Conservation (phyloP, 2,329 filamentous ascomycete species). For the Alternaria metachromatica region DNA sequence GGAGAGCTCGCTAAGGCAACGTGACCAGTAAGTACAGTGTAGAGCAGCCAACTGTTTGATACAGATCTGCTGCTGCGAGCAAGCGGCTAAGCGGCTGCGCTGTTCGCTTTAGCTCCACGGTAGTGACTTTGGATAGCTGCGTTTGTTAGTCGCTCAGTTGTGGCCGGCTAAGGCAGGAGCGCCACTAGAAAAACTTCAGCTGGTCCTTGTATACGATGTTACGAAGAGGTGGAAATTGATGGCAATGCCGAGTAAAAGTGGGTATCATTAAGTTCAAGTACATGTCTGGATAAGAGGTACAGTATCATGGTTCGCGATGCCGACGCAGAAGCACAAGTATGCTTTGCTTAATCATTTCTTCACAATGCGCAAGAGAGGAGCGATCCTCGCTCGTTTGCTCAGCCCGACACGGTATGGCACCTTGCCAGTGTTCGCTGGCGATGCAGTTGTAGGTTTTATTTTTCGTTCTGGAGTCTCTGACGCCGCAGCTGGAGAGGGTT, state of each 20-base stretch:
- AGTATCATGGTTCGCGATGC: background rate
- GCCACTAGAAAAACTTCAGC: background rate
- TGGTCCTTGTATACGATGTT: background rate
- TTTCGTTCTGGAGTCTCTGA: constrained; percentile 26
- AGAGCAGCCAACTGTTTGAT: background rate
- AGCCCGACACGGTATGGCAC: constrained; percentile 56
- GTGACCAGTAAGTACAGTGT: background rate
- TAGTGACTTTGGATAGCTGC: background rate
- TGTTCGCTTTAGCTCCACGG: background rate
- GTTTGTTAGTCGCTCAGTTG: background rate
- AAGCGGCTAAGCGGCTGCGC: background rate
- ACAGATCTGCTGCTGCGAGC: background rate
- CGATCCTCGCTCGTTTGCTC: constrained; percentile 57
- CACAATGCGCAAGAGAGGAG: constrained; percentile 56
- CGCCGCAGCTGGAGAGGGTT: background rate
- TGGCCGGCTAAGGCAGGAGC: background rate
- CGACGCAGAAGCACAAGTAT: background rate
- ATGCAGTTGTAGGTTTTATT: constrained; percentile 24
- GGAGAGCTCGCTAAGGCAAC: background rate
- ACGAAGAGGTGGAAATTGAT: constrained; percentile 1
- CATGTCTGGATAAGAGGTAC: background rate
- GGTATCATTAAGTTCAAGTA: constrained; percentile 16
- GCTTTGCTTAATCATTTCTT: constrained; percentile 46
- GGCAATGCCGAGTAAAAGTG: constrained; percentile 6
- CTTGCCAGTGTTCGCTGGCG: constrained; percentile 46